These are phyloP conservation scores for Lactarius pseudohatsudake DNA, from an alignment of 768 basidiomycete species.

Conservation along the genomic window DNA sequence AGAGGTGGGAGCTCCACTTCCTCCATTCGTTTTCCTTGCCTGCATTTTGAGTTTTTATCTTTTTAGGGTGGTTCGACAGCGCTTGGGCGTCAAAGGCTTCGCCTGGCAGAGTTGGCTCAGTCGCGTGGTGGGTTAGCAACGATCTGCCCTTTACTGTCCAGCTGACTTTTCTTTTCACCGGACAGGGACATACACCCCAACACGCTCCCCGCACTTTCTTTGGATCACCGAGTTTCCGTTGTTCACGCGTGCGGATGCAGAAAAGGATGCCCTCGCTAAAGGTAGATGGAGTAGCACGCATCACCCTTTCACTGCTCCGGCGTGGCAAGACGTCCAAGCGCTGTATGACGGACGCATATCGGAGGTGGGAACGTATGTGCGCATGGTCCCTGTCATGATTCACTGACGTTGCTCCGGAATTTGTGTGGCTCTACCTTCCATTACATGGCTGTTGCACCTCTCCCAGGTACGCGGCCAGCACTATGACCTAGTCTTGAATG, in stretches of 20 bases:
- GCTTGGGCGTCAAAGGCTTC: slow-evolving; percentile 68
- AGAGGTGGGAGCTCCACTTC: slow-evolving; percentile 11
- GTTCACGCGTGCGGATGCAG: slow-evolving; percentile 81
- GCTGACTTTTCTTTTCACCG: slow-evolving; percentile 5
- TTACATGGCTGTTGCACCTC: not conserved
- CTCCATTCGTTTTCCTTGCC: not conserved
- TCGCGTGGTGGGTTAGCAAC: slow-evolving; percentile 49
- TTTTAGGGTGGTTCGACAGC: slow-evolving; percentile 82
- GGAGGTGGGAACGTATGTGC: slow-evolving; percentile 35
- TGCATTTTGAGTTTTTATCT: slow-evolving; percentile 14
- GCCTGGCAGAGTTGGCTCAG: slow-evolving; percentile 66
- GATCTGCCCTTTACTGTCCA: slow-evolving; percentile 12
- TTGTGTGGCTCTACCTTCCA: slow-evolving; percentile 10
- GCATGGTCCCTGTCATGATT: slow-evolving; percentile 40
- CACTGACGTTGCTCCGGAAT: slow-evolving; percentile 3
- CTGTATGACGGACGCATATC: slow-evolving; percentile 71
- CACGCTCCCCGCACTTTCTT: slow-evolving; percentile 72
- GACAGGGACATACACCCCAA: slow-evolving; percentile 56
- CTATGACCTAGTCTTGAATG: slow-evolving; percentile 94
- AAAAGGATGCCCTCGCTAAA: slow-evolving; percentile 82
- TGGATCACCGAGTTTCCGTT: slow-evolving; percentile 97
- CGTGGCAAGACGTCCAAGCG: slow-evolving; percentile 82
- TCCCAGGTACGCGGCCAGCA: slow-evolving; percentile 87
- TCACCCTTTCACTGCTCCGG: slow-evolving; percentile 96
- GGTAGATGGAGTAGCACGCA: slow-evolving; percentile 93